A percentile compares a stretch with the other conserved stretches of the same genome.
Evolutionary conservation across 139 green algal species (phyloP).

Genomic region (Picochlorum costavermella): DNA sequence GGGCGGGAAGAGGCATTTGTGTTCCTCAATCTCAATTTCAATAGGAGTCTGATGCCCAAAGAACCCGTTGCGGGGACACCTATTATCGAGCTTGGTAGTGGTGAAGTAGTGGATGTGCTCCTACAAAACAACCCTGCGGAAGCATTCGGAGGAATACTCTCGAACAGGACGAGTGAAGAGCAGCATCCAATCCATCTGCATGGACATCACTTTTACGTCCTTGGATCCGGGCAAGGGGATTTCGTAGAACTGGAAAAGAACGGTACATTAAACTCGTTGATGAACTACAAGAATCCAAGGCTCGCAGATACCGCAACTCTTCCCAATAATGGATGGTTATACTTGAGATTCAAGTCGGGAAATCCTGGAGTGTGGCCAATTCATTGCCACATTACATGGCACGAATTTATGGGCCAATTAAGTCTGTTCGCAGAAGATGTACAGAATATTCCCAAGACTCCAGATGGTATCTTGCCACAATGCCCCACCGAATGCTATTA

Average conservation of each 20-base stretch:
- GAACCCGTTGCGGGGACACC: conserved; percentile 19
- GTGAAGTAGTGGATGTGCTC: conserved; percentile 18
- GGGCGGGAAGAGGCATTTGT: conserved; percentile 1
- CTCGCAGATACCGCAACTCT: conserved; percentile 21
- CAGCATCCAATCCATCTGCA: conserved; percentile 58
- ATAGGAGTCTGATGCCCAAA: conserved; percentile 9
- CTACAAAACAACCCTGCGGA: conserved; percentile 33
- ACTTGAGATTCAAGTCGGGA: conserved; percentile 5
- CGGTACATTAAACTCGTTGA: neutral
- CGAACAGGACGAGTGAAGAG: conserved; percentile 27
- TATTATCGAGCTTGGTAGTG: conserved; percentile 9
- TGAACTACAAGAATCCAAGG: conserved; percentile 1
- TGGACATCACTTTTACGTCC: conserved; percentile 43
- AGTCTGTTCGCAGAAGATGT: neutral
- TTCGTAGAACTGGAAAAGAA: conserved; percentile 13
- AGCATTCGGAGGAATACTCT: conserved; percentile 14
- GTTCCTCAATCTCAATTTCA: conserved; percentile 8
- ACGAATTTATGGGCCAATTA: conserved; percentile 46
- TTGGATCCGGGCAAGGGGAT: conserved; percentile 17
- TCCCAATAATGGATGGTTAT: neutral
- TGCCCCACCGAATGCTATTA: neutral
- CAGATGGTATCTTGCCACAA: neutral
- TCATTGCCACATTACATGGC: conserved; percentile 46
- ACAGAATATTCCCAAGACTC: neutral
- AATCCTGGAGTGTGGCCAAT: conserved; percentile 40